These are phyloP conservation scores for Gonapodya prolifera DNA, from an alignment of 192 early-diverging fungal species.

Conservation along the genomic window DNA sequence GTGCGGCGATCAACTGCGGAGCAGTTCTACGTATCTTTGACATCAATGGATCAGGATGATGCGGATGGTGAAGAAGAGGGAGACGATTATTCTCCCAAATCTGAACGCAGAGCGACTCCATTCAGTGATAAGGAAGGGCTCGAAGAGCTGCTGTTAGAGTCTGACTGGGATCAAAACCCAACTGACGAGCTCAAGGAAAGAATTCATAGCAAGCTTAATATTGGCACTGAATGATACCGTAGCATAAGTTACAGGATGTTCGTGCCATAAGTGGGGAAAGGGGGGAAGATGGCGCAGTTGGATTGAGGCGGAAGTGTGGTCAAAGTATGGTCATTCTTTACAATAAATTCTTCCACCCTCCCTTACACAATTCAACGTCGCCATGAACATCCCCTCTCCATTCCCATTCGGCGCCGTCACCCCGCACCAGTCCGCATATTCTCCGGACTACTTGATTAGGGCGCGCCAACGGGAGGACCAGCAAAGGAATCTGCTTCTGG, in stretches of 20 bases:
- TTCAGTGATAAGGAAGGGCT: not conserved
- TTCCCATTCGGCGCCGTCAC: not conserved
- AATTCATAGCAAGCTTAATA: too few relatives aligned
- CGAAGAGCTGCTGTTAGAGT: not conserved
- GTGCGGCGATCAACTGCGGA: conserved; percentile 58
- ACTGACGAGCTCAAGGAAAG: not conserved
- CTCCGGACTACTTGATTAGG: not conserved
- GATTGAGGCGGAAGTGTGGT: too few relatives aligned
- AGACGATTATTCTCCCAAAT: not conserved
- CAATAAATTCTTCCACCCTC: too few relatives aligned
- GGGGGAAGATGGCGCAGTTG: too few relatives aligned
- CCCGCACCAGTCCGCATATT: not conserved
- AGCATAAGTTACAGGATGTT: too few relatives aligned
- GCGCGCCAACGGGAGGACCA: not conserved
- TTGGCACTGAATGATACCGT: too few relatives aligned
- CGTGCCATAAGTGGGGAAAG: too few relatives aligned
- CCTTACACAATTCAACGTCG: too few relatives aligned
- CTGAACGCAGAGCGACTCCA: too few relatives aligned
- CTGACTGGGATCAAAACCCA: not conserved
- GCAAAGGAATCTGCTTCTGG: not conserved
- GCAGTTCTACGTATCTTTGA: conserved; percentile 53
- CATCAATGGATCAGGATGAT: conserved; percentile 15
- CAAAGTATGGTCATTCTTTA: too few relatives aligned
- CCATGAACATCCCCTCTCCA: too few relatives aligned
- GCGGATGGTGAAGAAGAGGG: not conserved